Evolutionary conservation across 352 stramenopile genomes (phyloP).

Genomic region (Globisporangium abappressorium): DNA sequence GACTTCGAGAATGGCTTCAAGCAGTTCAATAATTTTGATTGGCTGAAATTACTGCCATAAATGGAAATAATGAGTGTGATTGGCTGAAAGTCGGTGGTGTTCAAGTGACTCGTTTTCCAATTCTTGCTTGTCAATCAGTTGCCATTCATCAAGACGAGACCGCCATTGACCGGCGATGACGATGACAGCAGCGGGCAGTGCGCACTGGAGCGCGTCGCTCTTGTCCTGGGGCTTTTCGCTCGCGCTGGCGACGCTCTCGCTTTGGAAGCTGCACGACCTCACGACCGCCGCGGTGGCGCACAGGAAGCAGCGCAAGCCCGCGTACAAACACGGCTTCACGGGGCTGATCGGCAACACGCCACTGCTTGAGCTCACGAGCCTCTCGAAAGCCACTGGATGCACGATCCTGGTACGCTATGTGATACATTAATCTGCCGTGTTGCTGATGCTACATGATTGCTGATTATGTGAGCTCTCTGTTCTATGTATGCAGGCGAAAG

Average conservation of each 20-base stretch:
- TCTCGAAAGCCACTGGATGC: constrained; percentile 91
- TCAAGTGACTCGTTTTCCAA: neutral
- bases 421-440: neutral
- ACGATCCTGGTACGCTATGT: constrained; percentile 65
- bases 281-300: constrained; percentile 6
- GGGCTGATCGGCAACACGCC: constrained; percentile 93
- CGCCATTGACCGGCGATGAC: constrained; percentile 1
- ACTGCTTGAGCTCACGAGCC: constrained; percentile 84
- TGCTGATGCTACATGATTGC: constrained; percentile 4
- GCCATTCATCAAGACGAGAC: neutral
- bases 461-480: neutral
- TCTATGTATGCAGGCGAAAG: constrained; percentile 74
- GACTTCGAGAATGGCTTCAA: neutral
- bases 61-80: constrained; percentile 21
- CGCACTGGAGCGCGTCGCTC: constrained; percentile 41
- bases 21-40: constrained; percentile 14
- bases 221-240: constrained; percentile 56
- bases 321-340: constrained; percentile 61
- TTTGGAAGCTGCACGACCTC: constrained; percentile 71
- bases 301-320: constrained; percentile 24
- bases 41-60: constrained; percentile 14
- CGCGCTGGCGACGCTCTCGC: constrained; percentile 58
- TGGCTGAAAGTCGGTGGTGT: constrained; percentile 36
- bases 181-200: constrained; percentile 14
- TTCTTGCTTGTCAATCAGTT: constrained; percentile 5